phyloP scores from a whole-genome alignment of 106 monocot species.

The Dendrobium nobile region DNA sequence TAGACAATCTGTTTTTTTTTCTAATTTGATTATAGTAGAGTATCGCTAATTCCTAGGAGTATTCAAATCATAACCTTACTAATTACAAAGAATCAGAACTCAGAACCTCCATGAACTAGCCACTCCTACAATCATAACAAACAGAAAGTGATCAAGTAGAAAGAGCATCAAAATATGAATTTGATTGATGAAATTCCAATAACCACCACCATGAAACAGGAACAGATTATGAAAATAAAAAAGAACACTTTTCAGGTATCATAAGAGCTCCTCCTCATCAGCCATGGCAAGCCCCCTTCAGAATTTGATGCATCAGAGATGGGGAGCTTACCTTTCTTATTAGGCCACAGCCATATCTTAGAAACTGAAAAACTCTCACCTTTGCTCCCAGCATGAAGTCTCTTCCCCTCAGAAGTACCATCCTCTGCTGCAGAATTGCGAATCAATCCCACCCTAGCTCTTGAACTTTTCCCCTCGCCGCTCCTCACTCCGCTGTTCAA shows the following conservation, averaged over 20 bases:
- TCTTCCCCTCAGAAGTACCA: slow-evolving; percentile 38
- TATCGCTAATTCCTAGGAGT: neutral
- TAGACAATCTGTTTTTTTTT: too few species aligned
- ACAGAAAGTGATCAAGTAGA: neutral
- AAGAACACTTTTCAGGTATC: slow-evolving; percentile 35
- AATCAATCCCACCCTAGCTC: slow-evolving; percentile 7
- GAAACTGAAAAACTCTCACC: slow-evolving; percentile 86
- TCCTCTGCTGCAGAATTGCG: slow-evolving; percentile 11
- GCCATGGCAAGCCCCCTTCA: slow-evolving; percentile 44
- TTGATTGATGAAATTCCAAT: slow-evolving; percentile 13
- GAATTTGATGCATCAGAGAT: slow-evolving; percentile 23
- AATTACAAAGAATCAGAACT: neutral
- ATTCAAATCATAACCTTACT: neutral
- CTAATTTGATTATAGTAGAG: neutral
- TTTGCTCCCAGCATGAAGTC: slow-evolving; percentile 45
- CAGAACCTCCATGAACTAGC: neutral
- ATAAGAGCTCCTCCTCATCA: slow-evolving; percentile 16
- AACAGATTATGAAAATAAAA: neutral
- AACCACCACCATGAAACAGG: neutral
- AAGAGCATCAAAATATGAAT: slow-evolving; percentile 12
- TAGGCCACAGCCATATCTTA: slow-evolving; percentile 80
- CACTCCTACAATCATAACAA: neutral
- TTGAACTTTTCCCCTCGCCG: slow-evolving; percentile 14
- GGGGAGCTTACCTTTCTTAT: slow-evolving; percentile 61
- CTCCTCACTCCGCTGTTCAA: slow-evolving; percentile 18